These are phyloP conservation scores for Globisporangium abappressorium DNA, from an alignment of 352 stramenopile genomes.

Conservation along the genomic window DNA sequence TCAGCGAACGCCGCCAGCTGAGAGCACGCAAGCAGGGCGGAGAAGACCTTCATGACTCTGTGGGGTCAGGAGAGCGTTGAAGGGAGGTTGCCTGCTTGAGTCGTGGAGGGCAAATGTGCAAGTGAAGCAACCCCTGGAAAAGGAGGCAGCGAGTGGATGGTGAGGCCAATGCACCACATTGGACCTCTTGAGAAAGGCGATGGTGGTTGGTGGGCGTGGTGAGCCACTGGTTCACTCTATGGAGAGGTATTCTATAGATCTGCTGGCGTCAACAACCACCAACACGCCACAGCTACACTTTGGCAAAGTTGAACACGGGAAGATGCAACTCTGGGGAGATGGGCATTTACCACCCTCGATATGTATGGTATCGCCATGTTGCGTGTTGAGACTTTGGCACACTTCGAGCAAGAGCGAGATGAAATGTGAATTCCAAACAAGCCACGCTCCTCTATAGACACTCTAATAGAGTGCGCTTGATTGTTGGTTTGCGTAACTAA, in stretches of 20 bases:
- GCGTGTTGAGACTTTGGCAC: too few species aligned
- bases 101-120: background rate
- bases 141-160: background rate
- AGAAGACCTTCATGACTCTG: background rate
- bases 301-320: background rate
- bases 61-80: too few species aligned
- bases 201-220: too few species aligned
- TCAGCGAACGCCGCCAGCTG: background rate
- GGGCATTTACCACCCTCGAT: background rate
- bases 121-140: background rate
- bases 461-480: too few species aligned
- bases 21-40: background rate
- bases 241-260: too few species aligned
- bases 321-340: constrained; percentile 3
- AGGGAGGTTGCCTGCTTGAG: background rate
- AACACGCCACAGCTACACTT: background rate
- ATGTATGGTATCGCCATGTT: background rate
- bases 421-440: too few species aligned
- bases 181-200: too few species aligned
- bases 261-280: too few species aligned
- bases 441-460: too few species aligned
- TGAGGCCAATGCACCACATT: background rate
- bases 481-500: too few species aligned
- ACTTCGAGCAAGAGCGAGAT: too few species aligned
- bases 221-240: too few species aligned